Evolutionary conservation across 257 asterid species (phyloP).

Genomic region (Solanum rostratum): DNA sequence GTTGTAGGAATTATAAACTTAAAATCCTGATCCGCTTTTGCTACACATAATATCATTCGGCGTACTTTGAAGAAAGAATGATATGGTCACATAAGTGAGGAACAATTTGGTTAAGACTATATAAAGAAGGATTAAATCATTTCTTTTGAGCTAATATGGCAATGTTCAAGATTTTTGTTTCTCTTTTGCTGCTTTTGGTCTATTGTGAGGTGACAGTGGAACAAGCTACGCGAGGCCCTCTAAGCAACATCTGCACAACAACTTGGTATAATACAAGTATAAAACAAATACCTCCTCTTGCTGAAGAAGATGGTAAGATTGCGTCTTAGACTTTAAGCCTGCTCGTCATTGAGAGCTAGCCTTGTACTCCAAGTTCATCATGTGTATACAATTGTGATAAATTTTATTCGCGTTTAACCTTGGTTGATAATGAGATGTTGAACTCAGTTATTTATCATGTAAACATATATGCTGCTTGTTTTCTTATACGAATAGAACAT

Average conservation of each 20-base stretch:
- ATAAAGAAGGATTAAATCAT: background rate
- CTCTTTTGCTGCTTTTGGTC: background rate
- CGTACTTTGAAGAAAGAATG: background rate
- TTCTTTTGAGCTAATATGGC: background rate
- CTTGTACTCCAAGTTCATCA: too few relatives aligned
- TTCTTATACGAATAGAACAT: too few relatives aligned
- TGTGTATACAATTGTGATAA: too few relatives aligned
- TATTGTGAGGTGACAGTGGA: background rate
- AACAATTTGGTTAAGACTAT: background rate
- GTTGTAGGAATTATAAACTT: background rate
- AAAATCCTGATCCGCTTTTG: background rate
- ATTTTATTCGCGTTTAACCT: too few relatives aligned
- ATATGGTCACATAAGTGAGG: background rate
- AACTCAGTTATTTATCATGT: too few relatives aligned
- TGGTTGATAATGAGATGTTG: too few relatives aligned
- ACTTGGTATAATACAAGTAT: fast-evolving
- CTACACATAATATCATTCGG: background rate
- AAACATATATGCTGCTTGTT: too few relatives aligned
- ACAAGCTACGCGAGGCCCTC: background rate
- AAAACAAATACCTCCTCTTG: background rate
- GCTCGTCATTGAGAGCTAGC: too few relatives aligned
- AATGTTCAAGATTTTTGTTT: background rate
- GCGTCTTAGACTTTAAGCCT: background rate
- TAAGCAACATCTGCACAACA: background rate
- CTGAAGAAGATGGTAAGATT: background rate